These are phyloP conservation scores for Backusella mclennaniae DNA, from an alignment of 192 early-diverging fungal species.

Conservation along the genomic window DNA sequence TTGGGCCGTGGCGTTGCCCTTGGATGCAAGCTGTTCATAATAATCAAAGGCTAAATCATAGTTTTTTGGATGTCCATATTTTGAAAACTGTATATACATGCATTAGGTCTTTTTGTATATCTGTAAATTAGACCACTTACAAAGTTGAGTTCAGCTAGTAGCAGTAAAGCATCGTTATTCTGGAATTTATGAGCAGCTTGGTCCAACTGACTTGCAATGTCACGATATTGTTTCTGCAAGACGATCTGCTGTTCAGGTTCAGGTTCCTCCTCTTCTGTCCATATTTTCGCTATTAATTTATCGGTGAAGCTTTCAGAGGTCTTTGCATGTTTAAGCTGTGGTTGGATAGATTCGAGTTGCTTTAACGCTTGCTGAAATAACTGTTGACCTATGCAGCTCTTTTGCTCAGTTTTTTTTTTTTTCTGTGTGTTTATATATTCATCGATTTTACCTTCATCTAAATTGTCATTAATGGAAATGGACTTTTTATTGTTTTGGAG, in stretches of 20 bases:
- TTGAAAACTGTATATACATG: constrained; percentile 47
- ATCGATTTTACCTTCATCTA: constrained; percentile 12
- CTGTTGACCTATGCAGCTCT: not conserved
- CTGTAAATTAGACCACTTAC: constrained; percentile 39
- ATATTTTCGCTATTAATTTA: not conserved
- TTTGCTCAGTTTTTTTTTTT: not conserved
- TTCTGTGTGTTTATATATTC: not conserved
- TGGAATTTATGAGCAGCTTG: constrained; percentile 44
- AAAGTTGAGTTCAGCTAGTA: constrained; percentile 72
- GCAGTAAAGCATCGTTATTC: constrained; percentile 58
- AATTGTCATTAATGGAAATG: constrained; percentile 2
- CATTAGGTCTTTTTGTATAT: not conserved
- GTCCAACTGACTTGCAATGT: constrained; percentile 43
- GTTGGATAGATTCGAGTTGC: constrained; percentile 9
- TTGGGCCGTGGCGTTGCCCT: constrained; percentile 82
- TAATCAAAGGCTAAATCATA: constrained; percentile 57
- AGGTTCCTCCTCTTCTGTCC: not conserved
- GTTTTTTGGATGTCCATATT: constrained; percentile 58
- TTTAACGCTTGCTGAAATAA: constrained; percentile 17
- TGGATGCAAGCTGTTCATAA: constrained; percentile 62
- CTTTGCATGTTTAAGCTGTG: not conserved
- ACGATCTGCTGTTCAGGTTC: not conserved
- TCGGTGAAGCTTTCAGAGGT: not conserved
- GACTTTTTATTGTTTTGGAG: not conserved
- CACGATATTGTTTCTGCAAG: not conserved